Percentiles rank a stretch among this genome's conserved stretches.
Evolutionary conservation across 148 eudicot species (phyloP).

Genomic region (Fallopia convolvulus): DNA sequence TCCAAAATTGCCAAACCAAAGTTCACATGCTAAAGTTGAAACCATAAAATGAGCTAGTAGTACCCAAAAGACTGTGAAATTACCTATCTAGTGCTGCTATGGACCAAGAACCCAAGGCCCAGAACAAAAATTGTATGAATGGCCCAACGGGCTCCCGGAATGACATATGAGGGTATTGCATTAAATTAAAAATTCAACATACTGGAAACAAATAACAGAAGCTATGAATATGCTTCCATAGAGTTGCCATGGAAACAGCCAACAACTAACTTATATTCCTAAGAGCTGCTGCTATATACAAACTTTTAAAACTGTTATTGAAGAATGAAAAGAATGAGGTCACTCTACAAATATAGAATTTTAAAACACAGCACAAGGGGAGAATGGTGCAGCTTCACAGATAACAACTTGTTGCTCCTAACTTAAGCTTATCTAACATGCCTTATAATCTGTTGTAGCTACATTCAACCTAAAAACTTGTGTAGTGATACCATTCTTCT

Average conservation of each 20-base stretch:
- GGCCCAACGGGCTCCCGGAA: constrained; percentile 8
- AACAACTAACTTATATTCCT: background rate
- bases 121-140: background rate
- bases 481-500: background rate
- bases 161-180: background rate
- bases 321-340: background rate
- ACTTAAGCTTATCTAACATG: background rate
- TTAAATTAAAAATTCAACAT: background rate
- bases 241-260: background rate
- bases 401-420: background rate
- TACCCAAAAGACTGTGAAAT: background rate
- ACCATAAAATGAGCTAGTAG: background rate
- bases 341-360: background rate
- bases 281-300: background rate
- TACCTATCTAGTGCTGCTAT: background rate
- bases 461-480: background rate
- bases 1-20: background rate
- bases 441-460: background rate
- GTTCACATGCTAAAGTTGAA: background rate
- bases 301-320: background rate
- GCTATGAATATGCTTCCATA: background rate
- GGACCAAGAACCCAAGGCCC: background rate
- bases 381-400: background rate
- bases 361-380: background rate
- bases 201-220: background rate